These are phyloP conservation scores for Flaveria robusta DNA, from an alignment of 129 eudicot genomes.

Conservation along the genomic window DNA sequence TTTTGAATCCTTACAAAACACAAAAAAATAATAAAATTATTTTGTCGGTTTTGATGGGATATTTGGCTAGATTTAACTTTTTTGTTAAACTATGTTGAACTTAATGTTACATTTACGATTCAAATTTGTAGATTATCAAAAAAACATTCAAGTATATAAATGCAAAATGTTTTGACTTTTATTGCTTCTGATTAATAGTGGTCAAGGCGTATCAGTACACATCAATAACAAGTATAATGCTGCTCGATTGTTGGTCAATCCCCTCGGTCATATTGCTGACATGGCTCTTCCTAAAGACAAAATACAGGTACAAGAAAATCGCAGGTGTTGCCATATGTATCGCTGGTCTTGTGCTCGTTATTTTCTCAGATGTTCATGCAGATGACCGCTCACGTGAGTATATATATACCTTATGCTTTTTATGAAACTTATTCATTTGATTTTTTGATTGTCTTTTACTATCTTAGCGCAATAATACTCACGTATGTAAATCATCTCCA, in stretches of 20 bases:
- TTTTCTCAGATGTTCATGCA: constrained; percentile 92
- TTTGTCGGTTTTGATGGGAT: neutral
- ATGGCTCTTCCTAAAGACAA: constrained; percentile 89
- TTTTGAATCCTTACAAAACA: too few relatives aligned
- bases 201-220: constrained; percentile 98
- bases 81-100: neutral
- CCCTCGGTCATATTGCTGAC: constrained; percentile 87
- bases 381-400: constrained; percentile 78
- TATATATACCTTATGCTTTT: neutral
- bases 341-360: constrained; percentile 81
- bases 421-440: neutral
- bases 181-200: constrained; percentile 48
- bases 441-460: neutral
- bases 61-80: neutral
- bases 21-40: neutral
- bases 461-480: too few relatives aligned
- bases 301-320: constrained; percentile 64
- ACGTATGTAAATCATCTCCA: too few relatives aligned
- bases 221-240: constrained; percentile 86
- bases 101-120: too few relatives aligned
- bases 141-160: neutral
- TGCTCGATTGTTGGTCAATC: constrained; percentile 96
- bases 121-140: neutral
- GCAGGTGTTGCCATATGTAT: constrained; percentile 77
- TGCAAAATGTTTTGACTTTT: constrained; percentile 10